Conservation (phyloP, 1,284 basidiomycete genomes). For the Apiotrichum laibachii region DNA sequence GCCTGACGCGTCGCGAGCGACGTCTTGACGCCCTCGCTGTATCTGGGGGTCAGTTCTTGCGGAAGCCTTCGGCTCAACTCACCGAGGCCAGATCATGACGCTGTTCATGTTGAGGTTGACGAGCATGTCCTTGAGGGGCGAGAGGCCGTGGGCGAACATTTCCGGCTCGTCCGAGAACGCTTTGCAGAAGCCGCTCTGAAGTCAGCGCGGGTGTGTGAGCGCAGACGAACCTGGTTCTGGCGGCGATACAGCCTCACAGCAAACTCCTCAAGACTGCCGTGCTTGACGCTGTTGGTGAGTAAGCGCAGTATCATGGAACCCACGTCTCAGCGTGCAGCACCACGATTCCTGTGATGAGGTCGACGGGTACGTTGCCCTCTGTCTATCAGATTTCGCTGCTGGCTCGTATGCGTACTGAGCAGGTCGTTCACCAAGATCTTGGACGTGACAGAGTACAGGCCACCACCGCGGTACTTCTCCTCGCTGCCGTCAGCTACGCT, state of each 20-base stretch:
- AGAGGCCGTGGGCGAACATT: constrained; percentile 85
- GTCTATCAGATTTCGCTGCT: background rate
- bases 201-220: constrained; percentile 11
- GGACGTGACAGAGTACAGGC: constrained; percentile 87
- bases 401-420: constrained; percentile 63
- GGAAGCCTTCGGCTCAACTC: constrained; percentile 25
- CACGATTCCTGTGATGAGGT: constrained; percentile 85
- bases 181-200: constrained; percentile 80
- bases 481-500: constrained; percentile 57
- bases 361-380: constrained; percentile 71
- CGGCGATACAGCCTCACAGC: constrained; percentile 84
- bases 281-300: constrained; percentile 67
- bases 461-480: constrained; percentile 78
- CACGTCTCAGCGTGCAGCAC: constrained; percentile 91
- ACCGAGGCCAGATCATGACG: constrained; percentile 91
- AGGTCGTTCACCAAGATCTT: constrained; percentile 94
- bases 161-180: constrained; percentile 97
- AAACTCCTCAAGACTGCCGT: constrained; percentile 82
- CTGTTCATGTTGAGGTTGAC: constrained; percentile 84
- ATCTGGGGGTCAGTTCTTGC: constrained; percentile 56
- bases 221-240: constrained; percentile 62
- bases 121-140: constrained; percentile 86
- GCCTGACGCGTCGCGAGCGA: constrained; percentile 76
- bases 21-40: constrained; percentile 79
- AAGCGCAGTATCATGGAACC: constrained; percentile 18